These are phyloP conservation scores for Aphanomyces astaci DNA, from an alignment of 352 stramenopile genomes.

Conservation along the genomic window DNA sequence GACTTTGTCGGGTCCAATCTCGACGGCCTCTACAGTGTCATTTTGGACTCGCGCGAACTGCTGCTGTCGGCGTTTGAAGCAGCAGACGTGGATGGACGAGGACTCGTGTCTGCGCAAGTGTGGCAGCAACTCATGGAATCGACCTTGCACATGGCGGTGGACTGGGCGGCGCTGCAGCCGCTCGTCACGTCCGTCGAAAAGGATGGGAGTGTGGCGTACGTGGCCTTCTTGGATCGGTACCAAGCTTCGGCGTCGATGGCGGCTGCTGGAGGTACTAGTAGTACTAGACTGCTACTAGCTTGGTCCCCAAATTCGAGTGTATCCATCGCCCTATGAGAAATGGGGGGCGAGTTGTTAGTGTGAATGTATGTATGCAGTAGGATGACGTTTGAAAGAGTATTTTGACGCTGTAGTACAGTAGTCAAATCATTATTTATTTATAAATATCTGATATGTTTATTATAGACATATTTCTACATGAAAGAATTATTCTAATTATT, in stretches of 20 bases:
- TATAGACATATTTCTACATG: too few species aligned
- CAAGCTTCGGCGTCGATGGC: constrained; percentile 45
- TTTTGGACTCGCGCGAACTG: constrained; percentile 60
- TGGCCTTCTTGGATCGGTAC: constrained; percentile 68
- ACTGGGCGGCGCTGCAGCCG: constrained; percentile 73
- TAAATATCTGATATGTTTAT: too few species aligned
- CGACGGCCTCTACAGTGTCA: constrained; percentile 73
- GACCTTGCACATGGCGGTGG: constrained; percentile 60
- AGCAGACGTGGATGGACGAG: constrained; percentile 36
- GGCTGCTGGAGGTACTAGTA: too few species aligned
- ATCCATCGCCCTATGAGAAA: too few species aligned
- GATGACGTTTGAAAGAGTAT: too few species aligned
- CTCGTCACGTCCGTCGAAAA: constrained; percentile 63
- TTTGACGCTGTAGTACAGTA: too few species aligned
- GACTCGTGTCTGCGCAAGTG: constrained; percentile 36
- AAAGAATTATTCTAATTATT: too few species aligned
- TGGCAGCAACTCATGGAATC: constrained; percentile 72
- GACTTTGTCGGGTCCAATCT: constrained; percentile 76
- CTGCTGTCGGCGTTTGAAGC: constrained; percentile 57
- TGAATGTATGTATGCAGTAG: too few species aligned
- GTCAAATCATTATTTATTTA: too few species aligned
- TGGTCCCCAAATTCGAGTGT: too few species aligned
- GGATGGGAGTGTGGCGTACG: constrained; percentile 63
- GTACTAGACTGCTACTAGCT: too few species aligned
- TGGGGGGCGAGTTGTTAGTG: too few species aligned